Evolutionary conservation across 805 yeast genomes (phyloP).

Genomic region (Candida rishiriensis): DNA sequence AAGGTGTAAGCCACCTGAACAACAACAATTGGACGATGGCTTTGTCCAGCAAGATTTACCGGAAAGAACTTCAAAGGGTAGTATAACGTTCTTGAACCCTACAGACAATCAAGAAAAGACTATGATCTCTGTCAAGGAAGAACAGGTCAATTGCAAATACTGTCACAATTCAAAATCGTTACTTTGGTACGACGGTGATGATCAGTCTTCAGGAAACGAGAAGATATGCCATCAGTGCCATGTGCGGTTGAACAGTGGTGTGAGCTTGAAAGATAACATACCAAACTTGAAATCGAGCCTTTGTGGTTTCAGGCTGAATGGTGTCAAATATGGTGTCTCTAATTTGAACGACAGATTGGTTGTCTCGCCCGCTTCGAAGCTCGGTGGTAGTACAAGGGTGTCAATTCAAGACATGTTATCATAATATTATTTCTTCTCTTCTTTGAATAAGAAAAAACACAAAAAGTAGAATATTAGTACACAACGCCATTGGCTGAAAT

Average conservation of each 20-base stretch:
- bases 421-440: too few relatives aligned
- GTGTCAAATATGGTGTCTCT: constrained; percentile 18
- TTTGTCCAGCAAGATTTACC: too few relatives aligned
- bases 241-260: constrained; percentile 20
- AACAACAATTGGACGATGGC: too few relatives aligned
- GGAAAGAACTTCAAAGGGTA: neutral
- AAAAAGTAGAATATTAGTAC: too few relatives aligned
- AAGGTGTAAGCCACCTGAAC: too few relatives aligned
- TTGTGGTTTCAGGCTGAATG: constrained; percentile 10
- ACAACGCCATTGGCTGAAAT: neutral
- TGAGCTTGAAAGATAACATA: constrained; percentile 18
- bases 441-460: too few relatives aligned
- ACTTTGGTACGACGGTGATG: constrained; percentile 15
- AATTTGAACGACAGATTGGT: constrained; percentile 7
- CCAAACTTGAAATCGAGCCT: constrained; percentile 19
- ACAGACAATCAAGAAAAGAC: neutral
- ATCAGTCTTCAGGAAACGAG: neutral
- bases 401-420: constrained; percentile 21
- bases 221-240: constrained; percentile 25
- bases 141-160: constrained; percentile 10
- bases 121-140: neutral
- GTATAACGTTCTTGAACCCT: neutral
- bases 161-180: constrained; percentile 19
- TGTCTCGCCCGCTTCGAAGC: neutral
- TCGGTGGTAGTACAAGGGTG: constrained; percentile 6